phyloP scores from a whole-genome alignment of 441 rosid species.

The Croton setiger region DNA sequence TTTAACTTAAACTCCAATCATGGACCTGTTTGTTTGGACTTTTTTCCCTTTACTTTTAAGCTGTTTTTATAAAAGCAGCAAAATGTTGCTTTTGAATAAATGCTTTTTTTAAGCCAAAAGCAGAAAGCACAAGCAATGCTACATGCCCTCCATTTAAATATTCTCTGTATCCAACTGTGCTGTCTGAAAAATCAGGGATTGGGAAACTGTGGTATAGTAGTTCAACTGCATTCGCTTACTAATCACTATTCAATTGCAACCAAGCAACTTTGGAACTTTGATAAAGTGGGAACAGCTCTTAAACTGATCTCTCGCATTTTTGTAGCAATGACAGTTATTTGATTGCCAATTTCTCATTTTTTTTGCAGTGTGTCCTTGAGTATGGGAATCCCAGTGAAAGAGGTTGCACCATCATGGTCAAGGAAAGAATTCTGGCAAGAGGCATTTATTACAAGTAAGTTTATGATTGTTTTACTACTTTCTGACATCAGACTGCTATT shows the following conservation, averaged over 20 bases:
- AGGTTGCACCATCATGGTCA: constrained; percentile 87
- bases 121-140: too few relatives aligned
- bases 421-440: constrained; percentile 65
- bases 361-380: constrained; percentile 56
- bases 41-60: too few relatives aligned
- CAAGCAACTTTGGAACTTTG: background rate
- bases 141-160: too few relatives aligned
- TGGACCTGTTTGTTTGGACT: too few relatives aligned
- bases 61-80: too few relatives aligned
- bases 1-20: too few relatives aligned
- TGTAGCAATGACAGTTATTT: background rate
- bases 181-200: background rate
- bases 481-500: background rate
- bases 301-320: constrained; percentile 1
- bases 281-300: background rate
- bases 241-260: background rate
- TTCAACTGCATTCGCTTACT: constrained; percentile 7
- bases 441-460: constrained; percentile 80
- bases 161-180: background rate
- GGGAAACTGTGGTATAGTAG: background rate
- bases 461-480: background rate
- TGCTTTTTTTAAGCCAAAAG: too few relatives aligned
- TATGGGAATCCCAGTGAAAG: constrained; percentile 61
- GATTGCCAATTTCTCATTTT: constrained; percentile 3
- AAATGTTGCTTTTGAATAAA: too few relatives aligned